phyloP scores from a whole-genome alignment of 2,329 filamentous ascomycete genomes.

The Penicillium sclerotigenum region DNA sequence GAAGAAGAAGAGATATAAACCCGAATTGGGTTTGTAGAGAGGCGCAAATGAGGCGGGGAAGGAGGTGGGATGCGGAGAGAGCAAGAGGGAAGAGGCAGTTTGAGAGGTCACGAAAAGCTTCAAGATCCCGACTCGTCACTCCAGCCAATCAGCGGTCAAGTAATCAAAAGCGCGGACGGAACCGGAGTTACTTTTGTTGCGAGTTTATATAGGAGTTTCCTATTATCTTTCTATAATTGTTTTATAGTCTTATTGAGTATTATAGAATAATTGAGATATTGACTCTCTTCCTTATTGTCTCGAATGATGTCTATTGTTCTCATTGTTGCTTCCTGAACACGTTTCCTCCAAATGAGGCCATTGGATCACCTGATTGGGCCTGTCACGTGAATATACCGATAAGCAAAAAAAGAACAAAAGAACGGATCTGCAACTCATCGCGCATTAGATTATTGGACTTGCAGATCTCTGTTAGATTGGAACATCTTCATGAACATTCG shows the following conservation, averaged over 20 bases:
- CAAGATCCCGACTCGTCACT: slow-evolving; percentile 36
- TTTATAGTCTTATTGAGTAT: neutral
- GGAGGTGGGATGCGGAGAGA: slow-evolving; percentile 26
- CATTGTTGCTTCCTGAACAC: neutral
- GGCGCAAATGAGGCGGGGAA: slow-evolving; percentile 33
- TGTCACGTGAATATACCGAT: slow-evolving; percentile 24
- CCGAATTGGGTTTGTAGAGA: slow-evolving; percentile 37
- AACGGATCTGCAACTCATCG: slow-evolving; percentile 6
- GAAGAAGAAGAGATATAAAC: slow-evolving; percentile 26
- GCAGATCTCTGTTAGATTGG: neutral
- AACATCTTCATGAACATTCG: slow-evolving; percentile 41
- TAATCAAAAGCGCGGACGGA: slow-evolving; percentile 30
- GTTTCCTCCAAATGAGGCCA: neutral
- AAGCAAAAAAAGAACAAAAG: slow-evolving; percentile 26
- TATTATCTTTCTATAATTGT: neutral
- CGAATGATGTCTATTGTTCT: neutral
- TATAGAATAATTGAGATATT: neutral
- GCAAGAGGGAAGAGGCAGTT: slow-evolving; percentile 25
- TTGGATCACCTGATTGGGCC: slow-evolving; percentile 14
- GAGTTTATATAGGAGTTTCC: neutral
- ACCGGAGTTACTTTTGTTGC: slow-evolving; percentile 32
- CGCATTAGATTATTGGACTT: neutral
- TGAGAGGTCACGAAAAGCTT: slow-evolving; percentile 42
- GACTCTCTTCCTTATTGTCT: no score
- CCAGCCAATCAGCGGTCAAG: slow-evolving; percentile 5